Evolutionary conservation across 2,329 filamentous ascomycete species (phyloP).

Genomic region (Diplodia scrobiculata): DNA sequence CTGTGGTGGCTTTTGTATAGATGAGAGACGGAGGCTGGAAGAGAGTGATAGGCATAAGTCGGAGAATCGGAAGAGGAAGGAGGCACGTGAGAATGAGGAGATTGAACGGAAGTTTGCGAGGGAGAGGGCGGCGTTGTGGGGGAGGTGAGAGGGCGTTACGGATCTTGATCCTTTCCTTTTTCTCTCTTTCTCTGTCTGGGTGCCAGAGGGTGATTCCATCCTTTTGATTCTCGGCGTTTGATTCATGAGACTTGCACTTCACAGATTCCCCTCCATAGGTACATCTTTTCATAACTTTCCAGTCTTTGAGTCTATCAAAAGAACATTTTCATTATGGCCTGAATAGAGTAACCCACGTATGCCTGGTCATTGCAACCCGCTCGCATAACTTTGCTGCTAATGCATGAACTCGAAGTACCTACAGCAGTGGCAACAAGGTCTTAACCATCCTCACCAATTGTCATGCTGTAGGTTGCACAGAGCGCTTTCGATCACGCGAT

Average conservation of each 20-base stretch:
- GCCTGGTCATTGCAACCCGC: no score
- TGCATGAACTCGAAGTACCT: no score
- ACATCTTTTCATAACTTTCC: background rate
- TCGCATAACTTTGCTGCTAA: no score
- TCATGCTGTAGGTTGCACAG: no score
- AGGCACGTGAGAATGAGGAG: conserved; percentile 1
- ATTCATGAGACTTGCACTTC: background rate
- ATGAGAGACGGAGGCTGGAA: background rate
- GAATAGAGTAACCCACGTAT: no score
- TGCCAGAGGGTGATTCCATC: background rate
- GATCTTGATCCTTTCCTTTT: no score
- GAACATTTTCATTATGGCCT: background rate
- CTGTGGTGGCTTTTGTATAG: background rate
- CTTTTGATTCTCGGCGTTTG: background rate
- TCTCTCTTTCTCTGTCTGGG: background rate
- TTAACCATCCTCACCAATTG: no score
- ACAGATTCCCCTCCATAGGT: background rate
- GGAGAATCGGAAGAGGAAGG: background rate
- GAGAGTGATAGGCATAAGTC: background rate
- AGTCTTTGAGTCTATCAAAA: background rate
- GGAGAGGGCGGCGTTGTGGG: background rate
- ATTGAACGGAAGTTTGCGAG: background rate
- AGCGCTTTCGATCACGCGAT: no score
- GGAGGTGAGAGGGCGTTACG: background rate
- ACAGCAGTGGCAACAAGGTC: no score